Evolutionary conservation across 805 yeast species (phyloP).

Genomic region (Nakazawaea ernobii): DNA sequence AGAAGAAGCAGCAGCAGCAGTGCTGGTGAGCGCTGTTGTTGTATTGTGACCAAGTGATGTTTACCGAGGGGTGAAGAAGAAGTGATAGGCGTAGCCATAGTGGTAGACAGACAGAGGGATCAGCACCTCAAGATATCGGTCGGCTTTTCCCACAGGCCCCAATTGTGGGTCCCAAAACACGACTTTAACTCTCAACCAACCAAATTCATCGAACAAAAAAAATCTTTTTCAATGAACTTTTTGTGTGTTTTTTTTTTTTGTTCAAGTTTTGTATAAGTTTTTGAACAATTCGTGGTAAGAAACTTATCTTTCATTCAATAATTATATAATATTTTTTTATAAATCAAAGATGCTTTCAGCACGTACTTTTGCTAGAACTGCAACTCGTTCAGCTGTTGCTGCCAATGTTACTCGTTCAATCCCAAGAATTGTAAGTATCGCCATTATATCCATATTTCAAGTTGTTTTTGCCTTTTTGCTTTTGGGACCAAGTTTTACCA

Average conservation of each 20-base stretch:
- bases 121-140: no score
- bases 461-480: no score
- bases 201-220: conserved; percentile 1
- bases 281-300: not conserved
- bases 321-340: not conserved
- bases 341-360: conserved; percentile 62
- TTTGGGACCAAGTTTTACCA: no score
- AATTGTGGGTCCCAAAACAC: no score
- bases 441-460: not conserved
- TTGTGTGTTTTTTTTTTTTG: not conserved
- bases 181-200: not conserved
- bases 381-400: conserved; percentile 70
- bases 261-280: not conserved
- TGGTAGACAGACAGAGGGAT: no score
- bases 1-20: no score
- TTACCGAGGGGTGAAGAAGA: no score
- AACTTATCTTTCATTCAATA: not conserved
- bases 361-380: conserved; percentile 82
- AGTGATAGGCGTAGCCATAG: no score
- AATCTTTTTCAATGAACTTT: not conserved
- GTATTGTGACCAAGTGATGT: no score
- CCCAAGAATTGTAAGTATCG: conserved; percentile 39
- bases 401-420: conserved; percentile 41
- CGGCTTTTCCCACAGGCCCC: no score
- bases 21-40: no score